A percentile compares a stretch with the other conserved stretches of the same genome.
phyloP scores from a whole-genome alignment of 352 stramenopile species.

The Globisporangium barbulae region DNA sequence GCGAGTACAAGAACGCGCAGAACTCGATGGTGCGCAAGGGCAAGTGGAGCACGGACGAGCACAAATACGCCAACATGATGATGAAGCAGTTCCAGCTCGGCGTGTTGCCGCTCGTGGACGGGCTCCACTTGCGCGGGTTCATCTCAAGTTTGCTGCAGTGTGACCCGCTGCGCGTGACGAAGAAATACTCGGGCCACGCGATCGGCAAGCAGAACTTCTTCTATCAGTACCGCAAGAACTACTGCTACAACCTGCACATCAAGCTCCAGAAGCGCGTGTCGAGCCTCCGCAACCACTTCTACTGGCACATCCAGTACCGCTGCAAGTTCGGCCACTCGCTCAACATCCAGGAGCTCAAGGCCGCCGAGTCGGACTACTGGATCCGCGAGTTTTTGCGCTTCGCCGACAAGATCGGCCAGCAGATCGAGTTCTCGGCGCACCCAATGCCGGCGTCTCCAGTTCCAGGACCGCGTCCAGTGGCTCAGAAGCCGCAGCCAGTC shows the following conservation, averaged over 20 bases:
- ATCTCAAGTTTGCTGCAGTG: conserved; percentile 77
- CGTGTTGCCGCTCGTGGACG: conserved; percentile 56
- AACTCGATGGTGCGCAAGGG: conserved; percentile 63
- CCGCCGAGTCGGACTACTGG: conserved; percentile 70
- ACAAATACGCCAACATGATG: conserved; percentile 80
- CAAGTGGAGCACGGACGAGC: conserved; percentile 73
- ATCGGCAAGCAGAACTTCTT: conserved; percentile 83
- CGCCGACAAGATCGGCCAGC: conserved; percentile 57
- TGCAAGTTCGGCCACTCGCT: conserved; percentile 57
- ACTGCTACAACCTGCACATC: conserved; percentile 76
- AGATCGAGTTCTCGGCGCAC: conserved; percentile 32
- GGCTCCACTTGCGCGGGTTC: conserved; percentile 69
- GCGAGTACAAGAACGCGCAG: conserved; percentile 30
- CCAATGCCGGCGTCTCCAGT: conserved; percentile 20
- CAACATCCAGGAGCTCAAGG: conserved; percentile 66
- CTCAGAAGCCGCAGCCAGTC: neutral
- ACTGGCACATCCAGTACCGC: conserved; percentile 78
- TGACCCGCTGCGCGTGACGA: conserved; percentile 77
- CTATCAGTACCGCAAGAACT: conserved; percentile 53
- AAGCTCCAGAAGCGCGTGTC: conserved; percentile 80
- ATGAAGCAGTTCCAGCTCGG: conserved; percentile 83
- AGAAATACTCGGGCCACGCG: conserved; percentile 70
- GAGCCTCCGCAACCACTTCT: conserved; percentile 77
- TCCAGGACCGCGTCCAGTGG: conserved; percentile 9
- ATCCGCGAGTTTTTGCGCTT: conserved; percentile 66